Percentiles rank a stretch among this genome's conserved stretches.
Conservation (phyloP, 2,329 filamentous ascomycete species). For the Stromatinia cepivora region DNA sequence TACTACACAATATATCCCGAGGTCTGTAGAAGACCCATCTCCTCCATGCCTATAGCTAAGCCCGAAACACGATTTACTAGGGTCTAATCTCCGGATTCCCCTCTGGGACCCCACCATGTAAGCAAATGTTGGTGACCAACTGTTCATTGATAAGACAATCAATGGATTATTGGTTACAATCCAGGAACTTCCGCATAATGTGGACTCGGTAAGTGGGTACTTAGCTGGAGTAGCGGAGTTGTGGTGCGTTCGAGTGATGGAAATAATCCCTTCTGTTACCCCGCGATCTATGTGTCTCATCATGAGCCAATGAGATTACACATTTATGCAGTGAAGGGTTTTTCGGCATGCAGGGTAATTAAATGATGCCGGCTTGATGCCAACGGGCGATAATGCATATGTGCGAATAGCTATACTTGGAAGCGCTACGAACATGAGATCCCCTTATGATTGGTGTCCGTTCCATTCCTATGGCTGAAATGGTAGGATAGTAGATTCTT, state of each 20-base stretch:
- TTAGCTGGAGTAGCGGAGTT: neutral
- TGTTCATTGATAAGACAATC: neutral
- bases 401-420: neutral
- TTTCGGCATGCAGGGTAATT: neutral
- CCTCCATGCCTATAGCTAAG: neutral
- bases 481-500: too few relatives aligned
- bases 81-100: slow-evolving; percentile 15
- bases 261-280: neutral
- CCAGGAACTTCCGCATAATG: neutral
- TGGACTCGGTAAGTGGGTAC: neutral
- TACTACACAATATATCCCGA: too few relatives aligned
- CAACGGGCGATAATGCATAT: too few relatives aligned
- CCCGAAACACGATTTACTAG: slow-evolving; percentile 7
- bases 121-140: slow-evolving; percentile 1
- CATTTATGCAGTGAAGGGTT: neutral
- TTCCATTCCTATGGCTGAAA: neutral
- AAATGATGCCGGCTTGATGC: neutral
- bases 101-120: neutral
- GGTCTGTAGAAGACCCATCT: neutral
- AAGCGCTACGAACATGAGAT: neutral
- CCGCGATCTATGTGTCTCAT: neutral
- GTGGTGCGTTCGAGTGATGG: neutral
- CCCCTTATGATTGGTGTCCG: neutral
- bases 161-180: neutral
- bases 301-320: neutral